phyloP scores from a whole-genome alignment of 2,329 filamentous ascomycete genomes.

The Sporothrix pallida region DNA sequence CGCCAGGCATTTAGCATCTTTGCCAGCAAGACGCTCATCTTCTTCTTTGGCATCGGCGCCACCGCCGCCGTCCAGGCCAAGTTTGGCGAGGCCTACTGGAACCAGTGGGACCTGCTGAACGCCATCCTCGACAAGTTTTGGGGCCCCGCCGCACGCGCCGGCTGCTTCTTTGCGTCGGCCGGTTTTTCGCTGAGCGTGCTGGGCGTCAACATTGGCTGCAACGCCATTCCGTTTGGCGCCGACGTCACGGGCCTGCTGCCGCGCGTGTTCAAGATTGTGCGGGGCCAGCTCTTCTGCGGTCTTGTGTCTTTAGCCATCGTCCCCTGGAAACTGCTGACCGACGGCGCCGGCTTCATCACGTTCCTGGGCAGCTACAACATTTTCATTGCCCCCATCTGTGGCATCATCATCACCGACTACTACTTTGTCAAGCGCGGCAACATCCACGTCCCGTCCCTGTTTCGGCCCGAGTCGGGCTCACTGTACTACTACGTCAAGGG shows the following conservation, averaged over 20 bases:
- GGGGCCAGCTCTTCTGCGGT: constrained; percentile 42
- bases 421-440: constrained; percentile 37
- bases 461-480: neutral
- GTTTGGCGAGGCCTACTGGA: constrained; percentile 45
- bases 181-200: constrained; percentile 37
- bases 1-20: constrained; percentile 47
- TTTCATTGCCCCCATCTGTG: constrained; percentile 37
- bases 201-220: constrained; percentile 40
- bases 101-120: constrained; percentile 37
- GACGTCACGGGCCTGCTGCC: constrained; percentile 46
- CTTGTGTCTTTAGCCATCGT: constrained; percentile 37
- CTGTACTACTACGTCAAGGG: constrained; percentile 44
- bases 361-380: constrained; percentile 39
- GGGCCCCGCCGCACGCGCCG: constrained; percentile 35
- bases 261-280: constrained; percentile 47
- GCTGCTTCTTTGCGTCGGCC: constrained; percentile 37
- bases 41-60: constrained; percentile 50
- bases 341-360: constrained; percentile 36
- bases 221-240: constrained; percentile 47
- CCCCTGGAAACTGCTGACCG: constrained; percentile 39
- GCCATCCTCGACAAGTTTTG: constrained; percentile 38
- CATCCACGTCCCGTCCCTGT: constrained; percentile 35
- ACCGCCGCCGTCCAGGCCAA: constrained; percentile 51
- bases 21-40: constrained; percentile 39
- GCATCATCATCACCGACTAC: constrained; percentile 38